These are phyloP conservation scores for Ceraceosorus bombacis DNA, from an alignment of 1,284 basidiomycete genomes.

Conservation along the genomic window DNA sequence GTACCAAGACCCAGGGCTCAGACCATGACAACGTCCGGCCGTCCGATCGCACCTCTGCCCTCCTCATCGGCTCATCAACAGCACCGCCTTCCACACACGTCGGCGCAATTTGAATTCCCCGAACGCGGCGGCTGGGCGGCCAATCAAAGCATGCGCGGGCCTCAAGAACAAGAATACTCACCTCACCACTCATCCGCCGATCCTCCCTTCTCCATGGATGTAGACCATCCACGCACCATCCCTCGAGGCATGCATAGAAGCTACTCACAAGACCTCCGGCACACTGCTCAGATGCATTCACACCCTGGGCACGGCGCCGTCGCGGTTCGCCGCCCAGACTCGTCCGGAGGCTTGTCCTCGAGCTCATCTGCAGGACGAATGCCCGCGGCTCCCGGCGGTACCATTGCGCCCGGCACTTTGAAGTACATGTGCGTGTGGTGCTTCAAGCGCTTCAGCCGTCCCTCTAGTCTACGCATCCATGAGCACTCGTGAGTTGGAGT, in stretches of 20 bases:
- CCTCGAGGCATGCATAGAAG: conserved; percentile 18
- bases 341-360: conserved; percentile 16
- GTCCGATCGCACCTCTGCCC: conserved; percentile 29
- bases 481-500: conserved; percentile 22
- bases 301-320: too few relatives aligned
- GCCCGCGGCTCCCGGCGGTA: conserved; percentile 7
- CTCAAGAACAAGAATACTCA: conserved; percentile 1
- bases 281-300: background rate
- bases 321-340: background rate
- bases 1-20: conserved; percentile 21
- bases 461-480: conserved; percentile 44
- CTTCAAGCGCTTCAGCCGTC: conserved; percentile 41
- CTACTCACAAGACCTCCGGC: conserved; percentile 15
- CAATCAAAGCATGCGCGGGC: conserved; percentile 7
- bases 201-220: background rate
- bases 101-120: too few relatives aligned
- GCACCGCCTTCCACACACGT: too few relatives aligned
- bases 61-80: conserved; percentile 19
- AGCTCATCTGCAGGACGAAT: background rate
- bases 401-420: conserved; percentile 24
- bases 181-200: background rate
- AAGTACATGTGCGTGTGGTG: conserved; percentile 45
- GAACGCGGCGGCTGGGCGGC: background rate
- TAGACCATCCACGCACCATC: background rate
- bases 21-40: conserved; percentile 24